Evolutionary conservation across 495 filamentous ascomycete species (phyloP).

Genomic region (Penicillium ucsense): DNA sequence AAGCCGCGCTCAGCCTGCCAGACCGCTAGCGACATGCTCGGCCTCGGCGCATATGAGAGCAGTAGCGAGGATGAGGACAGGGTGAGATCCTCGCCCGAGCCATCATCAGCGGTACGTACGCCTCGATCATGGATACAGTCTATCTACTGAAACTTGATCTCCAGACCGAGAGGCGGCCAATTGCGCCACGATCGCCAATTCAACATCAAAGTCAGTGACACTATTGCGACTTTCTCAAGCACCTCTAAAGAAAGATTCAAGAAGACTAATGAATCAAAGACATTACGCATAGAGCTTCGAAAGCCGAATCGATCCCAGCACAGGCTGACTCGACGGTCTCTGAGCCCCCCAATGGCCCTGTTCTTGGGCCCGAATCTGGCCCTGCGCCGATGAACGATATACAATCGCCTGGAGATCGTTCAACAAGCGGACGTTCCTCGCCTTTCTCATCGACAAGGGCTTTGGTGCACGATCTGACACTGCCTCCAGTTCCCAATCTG

Average conservation of each 20-base stretch:
- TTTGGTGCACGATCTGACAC: constrained; percentile 68
- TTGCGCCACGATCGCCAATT: neutral
- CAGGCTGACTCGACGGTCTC: neutral
- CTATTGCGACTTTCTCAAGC: neutral
- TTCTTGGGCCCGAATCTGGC: constrained; percentile 37
- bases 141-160: neutral
- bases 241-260: neutral
- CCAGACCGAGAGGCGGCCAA: neutral
- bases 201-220: constrained; percentile 10
- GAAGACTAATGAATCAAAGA: too few relatives aligned
- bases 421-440: constrained; percentile 42
- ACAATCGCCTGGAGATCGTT: constrained; percentile 9
- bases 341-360: constrained; percentile 26
- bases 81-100: constrained; percentile 1
- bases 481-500: constrained; percentile 70
- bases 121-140: too few relatives aligned
- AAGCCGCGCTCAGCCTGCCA: too few relatives aligned
- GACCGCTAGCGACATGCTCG: constrained; percentile 40
- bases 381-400: constrained; percentile 24
- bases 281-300: too few relatives aligned
- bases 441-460: constrained; percentile 59
- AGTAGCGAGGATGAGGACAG: constrained; percentile 64
- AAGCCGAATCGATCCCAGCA: too few relatives aligned
- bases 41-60: constrained; percentile 63
- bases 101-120: constrained; percentile 12